Base-by-base conservation (phyloP, 2,329 filamentous ascomycete species). In the Cryphonectria parasitica region DNA sequence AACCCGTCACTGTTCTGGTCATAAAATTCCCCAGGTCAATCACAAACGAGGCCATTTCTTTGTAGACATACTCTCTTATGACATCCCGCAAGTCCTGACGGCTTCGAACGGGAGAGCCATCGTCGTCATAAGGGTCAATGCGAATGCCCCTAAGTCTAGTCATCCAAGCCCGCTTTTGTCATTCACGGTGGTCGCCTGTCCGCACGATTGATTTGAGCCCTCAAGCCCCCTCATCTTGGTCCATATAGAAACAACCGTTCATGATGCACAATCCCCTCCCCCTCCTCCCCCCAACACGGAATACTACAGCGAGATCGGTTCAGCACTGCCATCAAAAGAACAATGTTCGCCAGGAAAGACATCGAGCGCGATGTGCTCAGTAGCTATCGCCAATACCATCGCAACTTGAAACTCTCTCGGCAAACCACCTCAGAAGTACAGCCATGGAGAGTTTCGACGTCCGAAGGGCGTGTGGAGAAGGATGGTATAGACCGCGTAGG, bases 291-390 rank as follows among this genome's bases (percentile, higher is more conserved):
- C 0, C 22, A 22, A 10, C 2, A 7, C 2, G 6, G 22, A 5
- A 39, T 58, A 52, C 28, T 31, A 6, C 43, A 52, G 43, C 15
- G 28, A 34, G 41, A 25, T 64, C 22, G 4, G 13, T 22, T 3
- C 45, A 49, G 13, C 2, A 1, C 39, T n/a, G 10, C 19, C 15
- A 17, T 17, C 19, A n/a, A 1, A 45, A 22, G 43, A 22, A 52
- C 28, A 5, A 68, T 68, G 66, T 68, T 68, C 43, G 43, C 66
- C 28, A 61, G 58, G 41, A 68, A 68, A 58, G 66, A 68, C 45
- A 61, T 68, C 41, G 66, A 68, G 58, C 58, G 28, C n/a, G 66
- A 68, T 31, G 45, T 63, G 28, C 66, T 63, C 54, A 61, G 39
- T n/a, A 45, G 28, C n/a, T 63, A 68, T 28, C 66, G 60, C 28